These are phyloP conservation scores for Huntiella moniliformis DNA, from an alignment of 2,329 filamentous ascomycete species.

Conservation along the genomic window DNA sequence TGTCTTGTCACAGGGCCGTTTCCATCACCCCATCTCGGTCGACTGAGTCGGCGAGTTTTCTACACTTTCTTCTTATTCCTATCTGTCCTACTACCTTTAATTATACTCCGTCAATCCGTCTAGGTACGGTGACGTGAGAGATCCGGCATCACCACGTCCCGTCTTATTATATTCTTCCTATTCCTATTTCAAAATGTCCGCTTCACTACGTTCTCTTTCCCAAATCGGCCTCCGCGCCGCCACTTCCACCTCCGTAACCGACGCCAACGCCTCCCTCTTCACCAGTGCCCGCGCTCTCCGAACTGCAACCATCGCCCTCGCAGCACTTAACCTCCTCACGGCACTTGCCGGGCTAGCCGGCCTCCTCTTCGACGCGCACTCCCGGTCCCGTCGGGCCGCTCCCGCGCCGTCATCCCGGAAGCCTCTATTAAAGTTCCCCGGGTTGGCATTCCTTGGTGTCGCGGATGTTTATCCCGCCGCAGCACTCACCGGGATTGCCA, in stretches of 20 bases:
- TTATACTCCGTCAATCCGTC: slow-evolving; percentile 5
- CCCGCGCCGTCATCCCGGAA: slow-evolving; percentile 15
- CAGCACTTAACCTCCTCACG: slow-evolving; percentile 40
- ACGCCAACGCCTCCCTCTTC: slow-evolving; percentile 6
- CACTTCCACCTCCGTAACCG: slow-evolving; percentile 10
- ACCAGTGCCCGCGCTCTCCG: slow-evolving; percentile 38
- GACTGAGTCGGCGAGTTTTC: too few relatives aligned
- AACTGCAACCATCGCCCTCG: slow-evolving; percentile 33
- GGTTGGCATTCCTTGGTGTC: slow-evolving; percentile 26
- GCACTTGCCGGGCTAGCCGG: slow-evolving; percentile 36
- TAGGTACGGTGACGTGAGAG: slow-evolving; percentile 10
- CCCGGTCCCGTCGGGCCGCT: slow-evolving; percentile 20
- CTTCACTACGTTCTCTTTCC: not conserved
- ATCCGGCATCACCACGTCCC: slow-evolving; percentile 9
- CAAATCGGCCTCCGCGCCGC: slow-evolving; percentile 6
- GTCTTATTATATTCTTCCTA: not conserved
- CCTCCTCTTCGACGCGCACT: slow-evolving; percentile 38
- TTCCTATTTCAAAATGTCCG: slow-evolving; percentile 4
- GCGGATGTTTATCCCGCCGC: slow-evolving; percentile 36
- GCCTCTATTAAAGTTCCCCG: slow-evolving; percentile 20
- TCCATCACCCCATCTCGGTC: not conserved
- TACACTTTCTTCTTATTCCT: not conserved
- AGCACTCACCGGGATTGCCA: slow-evolving; percentile 35
- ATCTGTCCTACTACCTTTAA: not conserved
- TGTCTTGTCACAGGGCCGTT: not conserved